These are phyloP conservation scores for Plasmodium billcollinsi DNA, from an alignment of 169 alveolate genomes.

Conservation along the genomic window DNA sequence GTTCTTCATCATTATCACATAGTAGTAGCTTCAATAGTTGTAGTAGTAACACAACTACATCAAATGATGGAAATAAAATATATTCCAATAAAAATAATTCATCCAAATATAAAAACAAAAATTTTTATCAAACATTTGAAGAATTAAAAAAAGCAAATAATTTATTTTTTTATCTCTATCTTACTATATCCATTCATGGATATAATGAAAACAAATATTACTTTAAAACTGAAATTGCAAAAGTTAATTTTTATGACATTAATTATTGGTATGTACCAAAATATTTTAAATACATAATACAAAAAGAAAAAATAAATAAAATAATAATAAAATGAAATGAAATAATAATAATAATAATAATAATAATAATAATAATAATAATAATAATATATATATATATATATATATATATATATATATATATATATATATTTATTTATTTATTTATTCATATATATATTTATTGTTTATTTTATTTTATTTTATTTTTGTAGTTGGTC, in stretches of 20 bases:
- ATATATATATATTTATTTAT: background rate
- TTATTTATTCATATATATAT: background rate
- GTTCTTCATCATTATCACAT: constrained; percentile 68
- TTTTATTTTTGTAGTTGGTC: constrained; percentile 45
- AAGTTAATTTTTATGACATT: constrained; percentile 71
- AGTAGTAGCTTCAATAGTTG: constrained; percentile 77
- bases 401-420: background rate
- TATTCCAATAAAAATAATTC: constrained; percentile 41
- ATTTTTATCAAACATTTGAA: constrained; percentile 69
- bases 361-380: too few relatives aligned
- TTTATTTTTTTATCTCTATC: constrained; percentile 65
- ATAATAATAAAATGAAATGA: background rate
- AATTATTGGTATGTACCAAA: constrained; percentile 54
- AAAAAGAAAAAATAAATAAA: too few relatives aligned
- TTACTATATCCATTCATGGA: constrained; percentile 73
- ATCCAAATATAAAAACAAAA: constrained; percentile 40
- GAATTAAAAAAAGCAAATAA: constrained; percentile 77
- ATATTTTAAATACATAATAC: background rate
- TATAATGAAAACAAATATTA: constrained; percentile 72
- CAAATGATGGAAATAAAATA: constrained; percentile 32
- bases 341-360: too few relatives aligned
- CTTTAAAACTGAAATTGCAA: constrained; percentile 77
- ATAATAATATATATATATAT: background rate
- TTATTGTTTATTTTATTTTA: background rate
- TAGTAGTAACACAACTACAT: constrained; percentile 67